Evolutionary conservation across 805 yeast genomes (phyloP).

Genomic region (Komagataella pseudopastoris): DNA sequence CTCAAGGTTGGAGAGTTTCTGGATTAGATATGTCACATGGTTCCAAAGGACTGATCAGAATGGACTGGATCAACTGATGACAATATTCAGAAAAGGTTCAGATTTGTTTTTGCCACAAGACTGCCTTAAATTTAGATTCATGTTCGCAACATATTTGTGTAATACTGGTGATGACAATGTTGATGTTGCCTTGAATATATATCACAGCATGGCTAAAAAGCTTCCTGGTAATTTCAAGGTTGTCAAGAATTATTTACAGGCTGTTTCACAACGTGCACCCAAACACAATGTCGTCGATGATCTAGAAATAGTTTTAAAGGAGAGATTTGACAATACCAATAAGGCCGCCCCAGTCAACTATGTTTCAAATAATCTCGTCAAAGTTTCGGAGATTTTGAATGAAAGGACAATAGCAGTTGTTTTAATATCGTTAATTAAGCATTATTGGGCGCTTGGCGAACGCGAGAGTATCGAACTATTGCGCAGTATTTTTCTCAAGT

Average conservation of each 20-base stretch:
- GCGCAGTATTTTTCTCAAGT: conserved; percentile 12
- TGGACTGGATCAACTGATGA: conserved; percentile 16
- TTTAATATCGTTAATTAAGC: conserved; percentile 14
- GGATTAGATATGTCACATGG: conserved; percentile 59
- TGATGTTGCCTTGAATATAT: conserved; percentile 10
- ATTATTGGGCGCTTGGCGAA: conserved; percentile 10
- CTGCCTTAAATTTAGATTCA: conserved; percentile 12
- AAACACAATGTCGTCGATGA: background rate
- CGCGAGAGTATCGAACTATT: conserved; percentile 9
- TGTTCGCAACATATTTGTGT: conserved; percentile 15
- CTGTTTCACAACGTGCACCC: background rate
- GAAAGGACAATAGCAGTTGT: conserved; percentile 10
- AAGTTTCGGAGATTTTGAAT: conserved; percentile 8
- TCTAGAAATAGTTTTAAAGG: background rate
- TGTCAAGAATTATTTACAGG: conserved; percentile 7
- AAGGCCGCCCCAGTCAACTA: background rate
- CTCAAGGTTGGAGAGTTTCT: conserved; percentile 42
- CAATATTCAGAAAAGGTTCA: conserved; percentile 38
- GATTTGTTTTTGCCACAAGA: conserved; percentile 20
- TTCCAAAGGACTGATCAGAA: conserved; percentile 17
- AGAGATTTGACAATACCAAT: background rate
- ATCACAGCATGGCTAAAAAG: conserved; percentile 6
- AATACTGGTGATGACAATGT: conserved; percentile 5
- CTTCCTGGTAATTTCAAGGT: conserved; percentile 7
- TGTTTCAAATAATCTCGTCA: conserved; percentile 4